Base-by-base conservation (phyloP, 495 filamentous ascomycete species). In the Terfezia claveryi region DNA sequence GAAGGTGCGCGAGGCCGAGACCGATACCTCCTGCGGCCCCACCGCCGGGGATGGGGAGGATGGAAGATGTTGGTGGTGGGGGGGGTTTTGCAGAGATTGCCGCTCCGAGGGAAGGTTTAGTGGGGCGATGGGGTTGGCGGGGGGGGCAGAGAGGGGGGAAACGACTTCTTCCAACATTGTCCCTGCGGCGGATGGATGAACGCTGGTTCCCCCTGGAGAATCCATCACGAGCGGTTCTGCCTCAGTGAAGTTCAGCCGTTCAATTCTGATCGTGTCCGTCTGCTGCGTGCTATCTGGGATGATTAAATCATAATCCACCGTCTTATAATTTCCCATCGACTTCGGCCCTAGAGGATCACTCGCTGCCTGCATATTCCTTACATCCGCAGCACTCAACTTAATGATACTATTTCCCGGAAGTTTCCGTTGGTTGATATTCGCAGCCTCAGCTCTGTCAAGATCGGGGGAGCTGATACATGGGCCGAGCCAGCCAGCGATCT, bases 401-500 rank as follows among this genome's bases (percentile, higher is more conserved):
- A 70, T 67, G 50, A 68, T 67, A 37, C 65, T 51, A 32, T 32
- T 32, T 32, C 27, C 27, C 53, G 64, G 71, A 37, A 77, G 69
- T 17, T 61, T 63, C 38, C 69, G 67, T 56, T 80, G 68, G 37
- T 76, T 72, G 56, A 83, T 74, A 23, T 76, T 71, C 3, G 79
- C 77, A 56, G 80, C 79, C 62, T 83, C 76, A 1, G 72, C 76
- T 16, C 75, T 74, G 51, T 66, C 69, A 23, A 85, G 72, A 59
- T 84, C 79, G 4, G 67, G 62, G 8, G 76, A 75, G 11, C 76
- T 77, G 8, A 74, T 72, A 38, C 79, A 80, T 16, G 81, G 81
- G 0, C 81, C 81, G 46, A 84, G 68, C 81, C 81, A 85, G 38
- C 72, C 74, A 11, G 77, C 80, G 23, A 85, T 76, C 54, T 80